phyloP scores from a whole-genome alignment of 371 early-diverging fungal species.

The Mucor saturninus region DNA sequence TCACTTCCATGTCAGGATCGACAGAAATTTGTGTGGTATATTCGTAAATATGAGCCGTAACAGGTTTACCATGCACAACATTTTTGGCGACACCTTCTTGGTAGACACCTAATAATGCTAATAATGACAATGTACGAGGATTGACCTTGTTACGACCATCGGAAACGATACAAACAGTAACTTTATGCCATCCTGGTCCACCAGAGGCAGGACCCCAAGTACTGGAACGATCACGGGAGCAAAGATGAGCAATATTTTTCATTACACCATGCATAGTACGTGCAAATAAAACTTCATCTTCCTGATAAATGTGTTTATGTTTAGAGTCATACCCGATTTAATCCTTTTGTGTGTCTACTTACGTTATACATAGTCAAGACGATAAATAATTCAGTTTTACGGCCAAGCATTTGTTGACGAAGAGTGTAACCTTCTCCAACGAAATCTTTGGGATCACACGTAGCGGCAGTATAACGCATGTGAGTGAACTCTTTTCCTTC shows the following conservation, averaged over 20 bases:
- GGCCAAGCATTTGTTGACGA: constrained; percentile 75
- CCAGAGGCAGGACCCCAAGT: constrained; percentile 76
- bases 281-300: constrained; percentile 89
- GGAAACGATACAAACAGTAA: constrained; percentile 88
- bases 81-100: constrained; percentile 90
- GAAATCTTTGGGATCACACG: constrained; percentile 88
- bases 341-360: constrained; percentile 27
- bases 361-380: constrained; percentile 95
- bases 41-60: constrained; percentile 90
- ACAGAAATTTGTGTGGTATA: constrained; percentile 87
- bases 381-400: constrained; percentile 85
- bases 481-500: constrained; percentile 74
- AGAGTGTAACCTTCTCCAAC: constrained; percentile 73
- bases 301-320: constrained; percentile 42
- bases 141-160: constrained; percentile 83
- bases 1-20: constrained; percentile 69
- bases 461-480: constrained; percentile 84
- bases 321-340: neutral
- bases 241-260: constrained; percentile 91
- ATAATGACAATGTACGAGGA: constrained; percentile 75
- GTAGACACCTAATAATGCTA: constrained; percentile 90
- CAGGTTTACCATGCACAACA: constrained; percentile 66
- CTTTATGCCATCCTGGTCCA: constrained; percentile 85
- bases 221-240: constrained; percentile 75
- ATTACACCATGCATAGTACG: constrained; percentile 89